Percentiles rank a stretch among this genome's conserved stretches.
Conservation (phyloP, 257 asterid species). For the Cordia subcordata region DNA sequence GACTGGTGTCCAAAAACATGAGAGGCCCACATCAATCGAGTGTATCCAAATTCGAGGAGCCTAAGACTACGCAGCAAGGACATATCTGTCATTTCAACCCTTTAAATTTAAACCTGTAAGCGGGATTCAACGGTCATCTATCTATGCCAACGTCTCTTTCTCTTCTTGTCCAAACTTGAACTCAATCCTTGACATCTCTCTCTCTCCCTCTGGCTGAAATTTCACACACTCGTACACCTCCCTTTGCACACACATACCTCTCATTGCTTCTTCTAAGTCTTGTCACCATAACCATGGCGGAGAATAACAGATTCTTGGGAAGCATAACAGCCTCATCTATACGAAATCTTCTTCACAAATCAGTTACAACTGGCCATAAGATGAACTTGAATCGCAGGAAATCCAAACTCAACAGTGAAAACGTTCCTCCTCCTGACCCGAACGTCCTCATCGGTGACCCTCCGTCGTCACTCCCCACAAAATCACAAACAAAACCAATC, state of each 20-base stretch:
- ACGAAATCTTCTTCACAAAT: slow-evolving; percentile 54
- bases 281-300: slow-evolving; percentile 27
- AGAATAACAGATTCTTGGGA: slow-evolving; percentile 58
- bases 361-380: slow-evolving; percentile 46
- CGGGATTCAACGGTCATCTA: slow-evolving; percentile 38
- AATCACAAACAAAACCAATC: slow-evolving; percentile 58
- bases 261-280: too few relatives aligned
- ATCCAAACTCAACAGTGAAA: slow-evolving; percentile 47
- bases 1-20: too few relatives aligned
- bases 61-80: slow-evolving; percentile 2
- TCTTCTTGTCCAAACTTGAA: not conserved
- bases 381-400: slow-evolving; percentile 31
- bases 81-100: not conserved
- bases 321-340: slow-evolving; percentile 61
- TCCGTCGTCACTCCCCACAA: slow-evolving; percentile 50
- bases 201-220: too few relatives aligned
- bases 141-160: slow-evolving; percentile 8
- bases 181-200: slow-evolving; percentile 1
- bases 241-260: not conserved
- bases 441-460: slow-evolving; percentile 64
- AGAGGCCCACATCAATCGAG: too few relatives aligned
- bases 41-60: too few relatives aligned
- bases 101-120: slow-evolving; percentile 18
- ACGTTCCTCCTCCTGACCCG: slow-evolving; percentile 67
- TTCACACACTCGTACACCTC: slow-evolving; percentile 1